Evolutionary conservation across 148 eudicot species (phyloP), one percentile per base, ranked within the genome.

Genomic region (Vaccinium vitisidaea): DNA sequence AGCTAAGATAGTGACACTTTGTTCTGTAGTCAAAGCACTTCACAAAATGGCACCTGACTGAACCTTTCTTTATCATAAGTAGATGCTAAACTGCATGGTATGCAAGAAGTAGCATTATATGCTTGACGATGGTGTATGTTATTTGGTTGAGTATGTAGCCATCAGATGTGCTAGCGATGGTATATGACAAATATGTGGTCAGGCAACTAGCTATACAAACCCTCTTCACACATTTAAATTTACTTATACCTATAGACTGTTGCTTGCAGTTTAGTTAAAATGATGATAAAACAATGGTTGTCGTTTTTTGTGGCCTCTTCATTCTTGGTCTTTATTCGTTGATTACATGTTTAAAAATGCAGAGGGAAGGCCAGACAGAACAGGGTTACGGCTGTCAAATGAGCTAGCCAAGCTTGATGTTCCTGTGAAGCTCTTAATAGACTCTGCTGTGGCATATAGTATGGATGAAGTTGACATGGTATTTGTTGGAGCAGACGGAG

Each of bases 381-480:
- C 95, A 70, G 99, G 99, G 65, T 86, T 96, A 82, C 85, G 97
- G 69, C 90, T 96, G 83, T 91, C 99, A 65, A 96, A 96, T 87
- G 99, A 96, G 91, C 91, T 94, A 75, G 95, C 99, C 71, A 93
- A 93, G 90, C 94, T 96, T 79, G 92, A 94, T 91, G 91, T 96
- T 89, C 99, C 98, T 36, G 98, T 95, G 84, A 95, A 92, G 85
- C 98, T 96, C 63, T 80, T 96, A 48, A 94, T 94, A 80, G 98
- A 96, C 91, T 96, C 99, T 76, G 98, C 99, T 32, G 99, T 92
- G 76, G 99, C 98, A n/a, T 96, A 96, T 82, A 94, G 94, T 79
- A 91, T 96, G 98, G 97, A 93, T 83, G 99, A 96, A 84, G 92
- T 96, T 82, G 98, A 96, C 88, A 96, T 96, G 98, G 95, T 94